These are phyloP conservation scores for Aspergillus eucalypticola DNA, from an alignment of 2,329 filamentous ascomycete species.

Conservation along the genomic window DNA sequence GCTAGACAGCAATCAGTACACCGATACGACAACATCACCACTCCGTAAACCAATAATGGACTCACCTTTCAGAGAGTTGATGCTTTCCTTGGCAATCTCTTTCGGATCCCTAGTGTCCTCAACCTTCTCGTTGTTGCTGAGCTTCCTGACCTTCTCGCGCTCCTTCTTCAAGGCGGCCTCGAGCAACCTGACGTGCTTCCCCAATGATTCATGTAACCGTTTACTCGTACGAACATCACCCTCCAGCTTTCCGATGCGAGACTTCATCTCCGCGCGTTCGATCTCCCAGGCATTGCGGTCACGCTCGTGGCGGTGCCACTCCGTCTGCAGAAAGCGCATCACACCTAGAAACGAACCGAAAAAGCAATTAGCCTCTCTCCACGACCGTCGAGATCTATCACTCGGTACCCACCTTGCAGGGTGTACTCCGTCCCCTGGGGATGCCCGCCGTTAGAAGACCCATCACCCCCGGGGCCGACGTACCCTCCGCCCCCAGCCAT, in stretches of 20 bases:
- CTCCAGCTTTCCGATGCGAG: conserved; percentile 90
- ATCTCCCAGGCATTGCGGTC: conserved; percentile 99
- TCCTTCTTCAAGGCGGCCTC: conserved; percentile 86
- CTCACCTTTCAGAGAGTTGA: conserved; percentile 35
- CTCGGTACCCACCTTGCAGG: conserved; percentile 60
- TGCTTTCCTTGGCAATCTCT: conserved; percentile 48
- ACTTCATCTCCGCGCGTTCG: conserved; percentile 98
- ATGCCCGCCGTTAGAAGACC: conserved; percentile 47
- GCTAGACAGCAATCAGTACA: conserved; percentile 22
- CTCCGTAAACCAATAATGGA: not conserved
- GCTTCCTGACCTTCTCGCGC: conserved; percentile 65
- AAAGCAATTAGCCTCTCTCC: conserved; percentile 22
- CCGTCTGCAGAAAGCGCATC: conserved; percentile 98
- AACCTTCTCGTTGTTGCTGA: conserved; percentile 53
- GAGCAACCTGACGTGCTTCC: conserved; percentile 85
- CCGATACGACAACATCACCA: not conserved
- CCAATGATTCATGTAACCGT: conserved; percentile 82
- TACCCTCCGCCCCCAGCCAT: conserved; percentile 59
- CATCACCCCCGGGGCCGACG: conserved; percentile 48
- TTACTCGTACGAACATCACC: conserved; percentile 85
- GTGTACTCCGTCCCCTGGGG: conserved; percentile 70
- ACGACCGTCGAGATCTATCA: not conserved
- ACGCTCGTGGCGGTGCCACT: conserved; percentile 98
- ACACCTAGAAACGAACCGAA: conserved; percentile 62
- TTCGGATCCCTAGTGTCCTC: conserved; percentile 48